These are phyloP conservation scores for Falciphora oryzae DNA, from an alignment of 2,329 filamentous ascomycete genomes.

Conservation along the genomic window DNA sequence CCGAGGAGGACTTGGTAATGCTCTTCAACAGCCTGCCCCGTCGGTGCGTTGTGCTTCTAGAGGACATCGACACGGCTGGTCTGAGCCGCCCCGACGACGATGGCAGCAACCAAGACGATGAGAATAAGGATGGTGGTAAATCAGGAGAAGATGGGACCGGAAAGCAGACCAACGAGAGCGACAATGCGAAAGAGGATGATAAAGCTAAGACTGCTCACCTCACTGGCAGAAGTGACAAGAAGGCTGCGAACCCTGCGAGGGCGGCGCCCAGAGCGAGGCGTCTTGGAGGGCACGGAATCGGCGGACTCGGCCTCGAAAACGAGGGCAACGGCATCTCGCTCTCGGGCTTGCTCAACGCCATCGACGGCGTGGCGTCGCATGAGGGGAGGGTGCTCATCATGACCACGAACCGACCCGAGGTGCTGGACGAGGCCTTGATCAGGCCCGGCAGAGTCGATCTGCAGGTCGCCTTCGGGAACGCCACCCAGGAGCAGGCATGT, in stretches of 20 bases:
- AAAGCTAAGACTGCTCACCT: slow-evolving; percentile 9
- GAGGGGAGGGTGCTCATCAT: slow-evolving; percentile 77
- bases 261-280: neutral
- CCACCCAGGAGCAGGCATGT: slow-evolving; percentile 45
- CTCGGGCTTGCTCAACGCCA: slow-evolving; percentile 74
- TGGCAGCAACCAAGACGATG: neutral
- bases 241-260: slow-evolving; percentile 28
- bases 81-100: slow-evolving; percentile 37
- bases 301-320: slow-evolving; percentile 36
- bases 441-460: slow-evolving; percentile 71
- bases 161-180: neutral
- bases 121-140: neutral
- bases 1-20: slow-evolving; percentile 53
- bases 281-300: slow-evolving; percentile 31
- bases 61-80: slow-evolving; percentile 65
- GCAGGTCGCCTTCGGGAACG: slow-evolving; percentile 39
- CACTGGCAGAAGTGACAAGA: slow-evolving; percentile 24
- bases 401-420: slow-evolving; percentile 73
- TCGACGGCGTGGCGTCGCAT: slow-evolving; percentile 75
- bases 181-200: slow-evolving; percentile 13
- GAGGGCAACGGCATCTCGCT: slow-evolving; percentile 57
- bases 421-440: slow-evolving; percentile 67
- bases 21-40: slow-evolving; percentile 57
- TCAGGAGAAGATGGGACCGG: neutral
- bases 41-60: slow-evolving; percentile 59